These are phyloP conservation scores for Monosporozyma aquatica DNA, from an alignment of 805 yeast species.

Conservation along the genomic window DNA sequence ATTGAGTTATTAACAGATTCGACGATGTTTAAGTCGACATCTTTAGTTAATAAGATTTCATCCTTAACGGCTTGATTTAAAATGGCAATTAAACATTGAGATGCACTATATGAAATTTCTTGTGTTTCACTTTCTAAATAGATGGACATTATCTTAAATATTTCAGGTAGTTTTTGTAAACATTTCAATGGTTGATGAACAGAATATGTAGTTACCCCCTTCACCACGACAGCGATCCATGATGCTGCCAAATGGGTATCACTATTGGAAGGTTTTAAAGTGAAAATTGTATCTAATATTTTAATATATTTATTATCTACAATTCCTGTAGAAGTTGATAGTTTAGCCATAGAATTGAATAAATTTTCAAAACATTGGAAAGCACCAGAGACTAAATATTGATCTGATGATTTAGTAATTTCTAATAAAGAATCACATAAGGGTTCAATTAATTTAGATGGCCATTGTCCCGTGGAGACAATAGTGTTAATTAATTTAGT, in stretches of 20 bases:
- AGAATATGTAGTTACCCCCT: slow-evolving; percentile 54
- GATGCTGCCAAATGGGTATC: slow-evolving; percentile 85
- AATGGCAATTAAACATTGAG: slow-evolving; percentile 80
- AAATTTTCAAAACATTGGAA: slow-evolving; percentile 56
- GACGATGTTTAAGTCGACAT: slow-evolving; percentile 35
- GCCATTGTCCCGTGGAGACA: slow-evolving; percentile 76
- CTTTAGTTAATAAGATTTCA: slow-evolving; percentile 41
- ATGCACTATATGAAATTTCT: slow-evolving; percentile 63
- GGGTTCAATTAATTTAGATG: slow-evolving; percentile 53
- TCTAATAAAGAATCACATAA: slow-evolving; percentile 71
- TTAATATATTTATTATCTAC: slow-evolving; percentile 55
- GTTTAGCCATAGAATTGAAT: slow-evolving; percentile 20
- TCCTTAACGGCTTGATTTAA: slow-evolving; percentile 60
- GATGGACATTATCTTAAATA: slow-evolving; percentile 47
- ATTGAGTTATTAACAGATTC: slow-evolving; percentile 50
- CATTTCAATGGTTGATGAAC: slow-evolving; percentile 44
- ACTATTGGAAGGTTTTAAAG: slow-evolving; percentile 69
- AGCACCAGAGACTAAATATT: slow-evolving; percentile 70
- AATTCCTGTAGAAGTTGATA: slow-evolving; percentile 41
- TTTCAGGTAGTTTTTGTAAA: slow-evolving; percentile 45
- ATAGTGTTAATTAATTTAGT: slow-evolving; percentile 69
- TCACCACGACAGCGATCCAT: slow-evolving; percentile 92
- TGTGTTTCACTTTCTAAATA: slow-evolving; percentile 60
- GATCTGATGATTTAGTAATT: slow-evolving; percentile 75
- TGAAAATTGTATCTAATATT: slow-evolving; percentile 63